Percentiles rank a stretch among this genome's conserved stretches.
Evolutionary conservation across 176 grass and related monocot species (phyloP).

Genomic region (Oryza rufipogon): DNA sequence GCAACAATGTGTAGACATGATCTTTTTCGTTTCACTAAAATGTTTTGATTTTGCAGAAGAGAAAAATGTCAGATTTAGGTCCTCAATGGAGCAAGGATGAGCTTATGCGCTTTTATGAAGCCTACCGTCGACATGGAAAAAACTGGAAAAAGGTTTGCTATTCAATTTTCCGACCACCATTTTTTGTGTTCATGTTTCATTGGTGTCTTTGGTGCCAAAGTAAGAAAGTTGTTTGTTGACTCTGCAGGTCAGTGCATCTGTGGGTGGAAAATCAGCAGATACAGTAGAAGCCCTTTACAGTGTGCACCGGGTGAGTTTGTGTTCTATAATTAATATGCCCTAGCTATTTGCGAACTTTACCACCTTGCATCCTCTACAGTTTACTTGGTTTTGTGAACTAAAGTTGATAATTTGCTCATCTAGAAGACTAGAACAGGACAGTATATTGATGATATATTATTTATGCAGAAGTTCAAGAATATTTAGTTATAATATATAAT

Average conservation of each 20-base stretch:
- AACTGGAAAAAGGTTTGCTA: slow-evolving; percentile 64
- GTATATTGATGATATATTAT: neutral
- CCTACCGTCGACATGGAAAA: slow-evolving; percentile 60
- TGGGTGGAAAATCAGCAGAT: slow-evolving; percentile 44
- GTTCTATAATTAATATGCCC: neutral
- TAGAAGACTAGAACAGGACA: slow-evolving; percentile 3
- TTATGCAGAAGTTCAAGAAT: slow-evolving; percentile 7
- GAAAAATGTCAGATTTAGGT: slow-evolving; percentile 54
- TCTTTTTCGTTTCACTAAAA: slow-evolving; percentile 19
- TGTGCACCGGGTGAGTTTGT: slow-evolving; percentile 50
- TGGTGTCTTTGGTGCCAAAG: neutral
- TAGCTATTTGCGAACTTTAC: slow-evolving; percentile 23
- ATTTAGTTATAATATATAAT: slow-evolving; percentile 12
- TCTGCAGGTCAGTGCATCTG: slow-evolving; percentile 42
- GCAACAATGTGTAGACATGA: neutral
- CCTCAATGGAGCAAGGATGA: slow-evolving; percentile 60
- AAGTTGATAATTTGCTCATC: slow-evolving; percentile 30
- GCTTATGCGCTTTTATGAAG: slow-evolving; percentile 57
- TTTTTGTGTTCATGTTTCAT: neutral
- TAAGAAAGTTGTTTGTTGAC: neutral
- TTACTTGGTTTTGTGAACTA: slow-evolving; percentile 3
- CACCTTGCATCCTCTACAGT: slow-evolving; percentile 15
- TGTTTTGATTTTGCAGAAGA: slow-evolving; percentile 45
- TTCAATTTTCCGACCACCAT: neutral
- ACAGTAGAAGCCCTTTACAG: slow-evolving; percentile 56